Percentiles rank a stretch among this genome's conserved stretches.
These are phyloP conservation scores for Pythium volutum DNA, from an alignment of 352 stramenopile species.

Conservation along the genomic window DNA sequence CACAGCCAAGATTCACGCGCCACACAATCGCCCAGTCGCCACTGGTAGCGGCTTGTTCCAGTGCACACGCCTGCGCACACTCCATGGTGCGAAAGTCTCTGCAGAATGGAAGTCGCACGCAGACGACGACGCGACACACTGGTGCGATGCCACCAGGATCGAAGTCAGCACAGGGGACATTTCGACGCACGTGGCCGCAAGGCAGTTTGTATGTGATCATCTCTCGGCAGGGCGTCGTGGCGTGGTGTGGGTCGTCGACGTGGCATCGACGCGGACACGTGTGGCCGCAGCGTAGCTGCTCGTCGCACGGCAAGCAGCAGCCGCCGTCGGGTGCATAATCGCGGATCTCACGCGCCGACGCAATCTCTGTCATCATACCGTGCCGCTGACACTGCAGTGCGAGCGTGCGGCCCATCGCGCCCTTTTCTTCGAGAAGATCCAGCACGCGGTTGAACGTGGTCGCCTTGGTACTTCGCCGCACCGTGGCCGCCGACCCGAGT, in stretches of 20 bases:
- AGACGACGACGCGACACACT: slow-evolving; percentile 25
- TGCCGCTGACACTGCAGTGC: slow-evolving; percentile 25
- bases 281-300: slow-evolving; percentile 45
- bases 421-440: slow-evolving; percentile 42
- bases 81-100: slow-evolving; percentile 18
- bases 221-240: slow-evolving; percentile 43
- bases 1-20: slow-evolving; percentile 3
- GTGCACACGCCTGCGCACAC: not conserved
- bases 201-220: slow-evolving; percentile 41
- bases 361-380: slow-evolving; percentile 32
- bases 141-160: slow-evolving; percentile 19
- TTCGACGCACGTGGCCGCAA: slow-evolving; percentile 41
- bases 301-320: slow-evolving; percentile 49
- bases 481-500: slow-evolving; percentile 43
- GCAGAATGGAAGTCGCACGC: slow-evolving; percentile 31
- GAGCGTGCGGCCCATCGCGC: slow-evolving; percentile 14
- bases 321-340: slow-evolving; percentile 60
- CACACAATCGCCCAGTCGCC: not conserved
- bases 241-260: slow-evolving; percentile 44
- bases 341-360: slow-evolving; percentile 9
- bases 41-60: slow-evolving; percentile 12
- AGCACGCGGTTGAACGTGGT: slow-evolving; percentile 53
- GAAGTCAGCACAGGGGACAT: slow-evolving; percentile 1
- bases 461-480: slow-evolving; percentile 32
- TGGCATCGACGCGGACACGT: slow-evolving; percentile 62